Conservation (phyloP, 805 yeast species). For the Zygosaccharomyces pseudorouxii region DNA sequence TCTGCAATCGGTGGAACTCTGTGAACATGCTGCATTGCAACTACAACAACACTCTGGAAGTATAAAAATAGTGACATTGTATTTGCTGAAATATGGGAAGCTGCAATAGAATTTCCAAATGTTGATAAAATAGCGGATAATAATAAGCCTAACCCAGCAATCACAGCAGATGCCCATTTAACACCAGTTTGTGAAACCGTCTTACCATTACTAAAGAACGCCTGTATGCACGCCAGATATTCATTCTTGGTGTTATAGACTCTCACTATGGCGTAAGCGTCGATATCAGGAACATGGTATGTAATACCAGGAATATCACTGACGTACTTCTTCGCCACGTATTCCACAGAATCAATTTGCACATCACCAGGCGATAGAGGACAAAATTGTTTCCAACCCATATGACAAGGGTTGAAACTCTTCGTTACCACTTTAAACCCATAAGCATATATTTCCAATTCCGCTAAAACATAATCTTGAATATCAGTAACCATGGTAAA, state of each 20-base stretch:
- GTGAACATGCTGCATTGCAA: conserved; percentile 80
- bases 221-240: conserved; percentile 67
- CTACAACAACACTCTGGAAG: conserved; percentile 83
- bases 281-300: conserved; percentile 79
- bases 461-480: conserved; percentile 61
- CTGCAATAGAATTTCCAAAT: conserved; percentile 83
- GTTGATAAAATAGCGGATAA: conserved; percentile 78
- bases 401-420: conserved; percentile 55
- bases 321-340: conserved; percentile 48
- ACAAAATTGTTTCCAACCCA: conserved; percentile 81
- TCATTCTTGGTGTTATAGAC: conserved; percentile 41
- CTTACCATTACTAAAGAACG: conserved; percentile 69
- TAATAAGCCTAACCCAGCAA: conserved; percentile 83
- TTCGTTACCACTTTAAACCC: conserved; percentile 67
- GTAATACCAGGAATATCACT: conserved; percentile 76
- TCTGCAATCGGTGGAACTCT: conserved; percentile 88
- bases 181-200: conserved; percentile 76
- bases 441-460: conserved; percentile 74
- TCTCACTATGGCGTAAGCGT: conserved; percentile 63
- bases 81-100: conserved; percentile 83
- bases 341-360: conserved; percentile 66
- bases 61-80: conserved; percentile 78
- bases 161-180: conserved; percentile 90
- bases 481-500: conserved; percentile 67
- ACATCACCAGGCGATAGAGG: conserved; percentile 80